Base-by-base conservation (phyloP, 1,284 basidiomycete genomes). In the Ceratobasidium sp. region DNA sequence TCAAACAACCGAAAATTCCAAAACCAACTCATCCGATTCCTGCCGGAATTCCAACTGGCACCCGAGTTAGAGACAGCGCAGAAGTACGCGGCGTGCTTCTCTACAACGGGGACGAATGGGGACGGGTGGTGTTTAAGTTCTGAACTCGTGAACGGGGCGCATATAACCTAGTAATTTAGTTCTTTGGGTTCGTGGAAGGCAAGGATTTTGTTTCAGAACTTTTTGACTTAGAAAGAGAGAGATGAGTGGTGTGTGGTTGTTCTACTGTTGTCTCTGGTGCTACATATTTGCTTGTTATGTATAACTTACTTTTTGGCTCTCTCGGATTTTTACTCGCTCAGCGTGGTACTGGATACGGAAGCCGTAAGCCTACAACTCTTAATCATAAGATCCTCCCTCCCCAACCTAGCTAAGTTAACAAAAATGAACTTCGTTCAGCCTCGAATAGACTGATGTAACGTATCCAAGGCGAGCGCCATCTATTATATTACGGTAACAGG, bases 31-130 rank as follows among this genome's bases (percentile, higher is more conserved):
- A 17, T 3, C 20, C 26, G 35, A 11, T n/a, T 58, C 42, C 2
- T 11, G 17, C 2, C 42, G 92, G 92, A 94, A 81, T 94, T 94
- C 79, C 91, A 93, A 82, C 87, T 94, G 2, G 93, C 90, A 3
- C 84, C 94, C 76, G 92, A 93, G 83, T 84, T 94, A 79, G 92
- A 94, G 92, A 94, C 82, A 92, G 91, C 45, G 79, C 79, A 15
- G 78, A 94, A 83, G 92, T 94, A 79, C 89, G 92, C 76, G 92
- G 92, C 23, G 89, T 93, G 76, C 82, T 94, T 78, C 82, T 93
- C 56, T 89, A 90, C 80, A 89, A 91, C 71, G 89, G 89, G n/a
- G 87, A 90, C 80, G 92, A 93, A 82, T 93, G 91, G 90, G 92
- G 92, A 80, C 87, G 88, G 83, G 89, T 85, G 51, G 89, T 84